A percentile compares a stretch with the other conserved stretches of the same genome.
phyloP scores from a whole-genome alignment of 768 basidiomycete genomes.

The Leccinum arenicola region DNA sequence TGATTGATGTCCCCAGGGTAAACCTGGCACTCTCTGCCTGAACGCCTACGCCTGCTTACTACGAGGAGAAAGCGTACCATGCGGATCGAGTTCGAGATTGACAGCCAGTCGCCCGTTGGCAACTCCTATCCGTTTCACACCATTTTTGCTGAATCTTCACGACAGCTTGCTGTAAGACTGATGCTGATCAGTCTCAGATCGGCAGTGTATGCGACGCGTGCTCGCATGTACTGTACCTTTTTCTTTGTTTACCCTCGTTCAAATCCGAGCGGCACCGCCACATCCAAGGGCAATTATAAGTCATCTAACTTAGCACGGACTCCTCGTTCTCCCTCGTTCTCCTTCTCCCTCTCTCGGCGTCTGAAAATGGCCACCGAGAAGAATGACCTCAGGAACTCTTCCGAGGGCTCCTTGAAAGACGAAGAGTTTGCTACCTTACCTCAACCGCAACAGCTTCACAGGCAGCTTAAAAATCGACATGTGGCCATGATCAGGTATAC shows the following conservation, averaged over 20 bases:
- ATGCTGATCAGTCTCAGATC: neutral
- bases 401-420: slow-evolving; percentile 22
- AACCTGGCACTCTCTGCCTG: neutral
- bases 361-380: slow-evolving; percentile 24
- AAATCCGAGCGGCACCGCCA: neutral
- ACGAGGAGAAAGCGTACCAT: neutral
- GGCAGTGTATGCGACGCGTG: neutral
- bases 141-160: neutral
- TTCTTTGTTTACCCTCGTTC: neutral
- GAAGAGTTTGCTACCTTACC: slow-evolving; percentile 12
- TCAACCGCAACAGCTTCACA: slow-evolving; percentile 35
- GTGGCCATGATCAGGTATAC: slow-evolving; percentile 78
- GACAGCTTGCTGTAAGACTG: neutral
- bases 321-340: neutral
- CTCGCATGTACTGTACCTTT: neutral
- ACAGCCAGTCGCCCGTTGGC: neutral
- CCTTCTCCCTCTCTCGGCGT: neutral
- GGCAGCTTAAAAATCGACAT: slow-evolving; percentile 75
- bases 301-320: neutral
- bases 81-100: neutral
- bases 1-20: too few species aligned
- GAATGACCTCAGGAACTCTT: slow-evolving; percentile 6
- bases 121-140: neutral
- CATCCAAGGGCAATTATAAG: neutral
- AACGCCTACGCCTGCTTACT: neutral